Base-by-base conservation (phyloP, 306 rosid species). In the Sicyos baderoa region DNA sequence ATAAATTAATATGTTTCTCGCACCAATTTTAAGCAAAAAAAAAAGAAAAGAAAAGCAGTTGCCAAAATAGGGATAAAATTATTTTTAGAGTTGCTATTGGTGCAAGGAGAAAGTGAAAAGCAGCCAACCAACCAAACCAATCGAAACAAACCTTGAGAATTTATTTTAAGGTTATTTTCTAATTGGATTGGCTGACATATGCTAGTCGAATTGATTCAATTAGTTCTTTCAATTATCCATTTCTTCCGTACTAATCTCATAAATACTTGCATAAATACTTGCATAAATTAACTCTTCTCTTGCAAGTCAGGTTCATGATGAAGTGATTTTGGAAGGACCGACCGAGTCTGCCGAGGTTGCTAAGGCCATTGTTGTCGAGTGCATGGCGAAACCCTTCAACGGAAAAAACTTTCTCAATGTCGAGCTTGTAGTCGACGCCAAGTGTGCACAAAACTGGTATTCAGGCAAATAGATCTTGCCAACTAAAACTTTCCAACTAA, bases 281-380 rank as follows among this genome's bases (percentile, higher is more conserved):
- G 65, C 45, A 79, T 54, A 54, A 72, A 37, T 19, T 77, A 22
- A 16, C 25, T 23, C 37, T 57, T 52, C 60, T 63, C 44, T 6
- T 71, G 50, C 65, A 65, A 75, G 51, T 17, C 83, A 91, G 97
- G 95, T 91, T 76, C 97, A 88, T 75, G 98, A 93, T 77, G 97
- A 93, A 86, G 96, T 89, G 72, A 93, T 93, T 74, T 79, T 93
- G 80, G 98, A 93, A 86, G 98, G 98, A 66, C 98, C 98, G 40
- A 81, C 84, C 2, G 94, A 88, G 49, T 85, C 96, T 0, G 96
- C 91, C 0, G 91, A 88, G 80, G 79, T 82, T 48, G 98, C 98
- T 0, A 93, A 89, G 87, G 85, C 85, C 73, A 82, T 93, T 79
- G 97, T 93, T 66, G 84, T 85, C 19, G 89, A 93, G 17, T 93